Percentiles rank a stretch among this genome's conserved stretches.
phyloP scores from a whole-genome alignment of 805 yeast species.

The Scheffersomyces ergatensis region DNA sequence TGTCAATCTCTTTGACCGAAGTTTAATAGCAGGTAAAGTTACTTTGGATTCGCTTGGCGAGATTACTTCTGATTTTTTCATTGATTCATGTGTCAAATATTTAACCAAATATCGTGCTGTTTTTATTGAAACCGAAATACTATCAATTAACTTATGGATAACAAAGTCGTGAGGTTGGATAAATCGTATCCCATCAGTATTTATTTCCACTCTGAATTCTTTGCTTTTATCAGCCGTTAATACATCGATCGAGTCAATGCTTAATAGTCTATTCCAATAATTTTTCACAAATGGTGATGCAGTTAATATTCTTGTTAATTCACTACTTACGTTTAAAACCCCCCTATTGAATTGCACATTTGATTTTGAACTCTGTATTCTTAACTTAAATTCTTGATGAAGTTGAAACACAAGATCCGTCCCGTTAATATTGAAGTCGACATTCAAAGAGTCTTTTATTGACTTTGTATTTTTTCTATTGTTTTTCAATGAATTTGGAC shows the following conservation, averaged over 20 bases:
- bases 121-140: slow-evolving; percentile 31
- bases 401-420: slow-evolving; percentile 30
- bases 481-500: neutral
- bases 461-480: neutral
- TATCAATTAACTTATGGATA: slow-evolving; percentile 37
- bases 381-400: slow-evolving; percentile 48
- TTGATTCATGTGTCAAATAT: slow-evolving; percentile 15
- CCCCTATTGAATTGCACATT: slow-evolving; percentile 3
- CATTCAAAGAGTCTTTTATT: slow-evolving; percentile 1
- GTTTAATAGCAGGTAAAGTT: slow-evolving; percentile 23
- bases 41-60: slow-evolving; percentile 28
- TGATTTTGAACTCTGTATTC: slow-evolving; percentile 35
- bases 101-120: slow-evolving; percentile 30
- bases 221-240: slow-evolving; percentile 8
- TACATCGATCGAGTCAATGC: slow-evolving; percentile 31
- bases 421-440: slow-evolving; percentile 13
- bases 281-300: slow-evolving; percentile 49
- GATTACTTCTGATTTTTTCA: slow-evolving; percentile 12
- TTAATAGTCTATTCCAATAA: slow-evolving; percentile 49
- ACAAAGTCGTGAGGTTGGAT: slow-evolving; percentile 39
- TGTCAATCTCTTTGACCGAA: slow-evolving; percentile 23
- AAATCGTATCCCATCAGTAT: slow-evolving; percentile 24
- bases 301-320: slow-evolving; percentile 43
- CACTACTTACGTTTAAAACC: slow-evolving; percentile 9
- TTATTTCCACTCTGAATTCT: slow-evolving; percentile 16